Base-by-base conservation (phyloP, 352 stramenopile genomes). In the Phytophthora capsici region DNA sequence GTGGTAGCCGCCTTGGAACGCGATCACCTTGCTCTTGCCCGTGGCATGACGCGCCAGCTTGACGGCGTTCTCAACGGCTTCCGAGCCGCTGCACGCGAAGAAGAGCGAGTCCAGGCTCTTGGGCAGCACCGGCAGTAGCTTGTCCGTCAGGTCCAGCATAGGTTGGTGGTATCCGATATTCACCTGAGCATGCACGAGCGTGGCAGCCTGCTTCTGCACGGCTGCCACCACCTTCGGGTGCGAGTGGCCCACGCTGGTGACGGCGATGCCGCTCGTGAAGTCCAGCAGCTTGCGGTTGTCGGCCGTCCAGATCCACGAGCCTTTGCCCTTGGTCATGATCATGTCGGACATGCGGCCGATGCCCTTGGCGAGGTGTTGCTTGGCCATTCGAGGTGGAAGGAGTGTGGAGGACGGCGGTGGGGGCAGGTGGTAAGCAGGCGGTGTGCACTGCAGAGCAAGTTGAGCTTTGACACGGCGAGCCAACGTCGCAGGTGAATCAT, bases 201-300 rank as follows among this genome's bases (percentile, higher is more conserved):
- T 91, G 1, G 81, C 89, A 1, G 84, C 85, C 71, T 98, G 95
- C 53, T 96, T 82, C 71, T 98, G 90, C 48, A 96, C 82, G 16
- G 95, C 95, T 23, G 90, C 69, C 20, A 97, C 82, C 22, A 98
- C 88, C 57, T 84, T 86, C 17, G 95, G 93, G 76, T 98, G 95
- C 63, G 86, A 97, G 72, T 98, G 93, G 44, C 95, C 95, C 32
- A 96, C 84, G 64, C 89, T 97, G 6, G 89, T 93, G 22, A 98
- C 93, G 56, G 90, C 93, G 66, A 98, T 98, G 52, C 93, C 95
- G 54, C 84, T 96, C 19, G 92, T 97, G 62, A 98, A 97, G 76
- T 98, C 95, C 45, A 97, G 76, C 43, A 94, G 68, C 75, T 94
- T 97, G 68, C 88, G 78, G 51, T 91, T 82, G 63, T 97, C 90